Base-by-base conservation (phyloP, 495 filamentous ascomycete species). In the Choiromyces venosus region DNA sequence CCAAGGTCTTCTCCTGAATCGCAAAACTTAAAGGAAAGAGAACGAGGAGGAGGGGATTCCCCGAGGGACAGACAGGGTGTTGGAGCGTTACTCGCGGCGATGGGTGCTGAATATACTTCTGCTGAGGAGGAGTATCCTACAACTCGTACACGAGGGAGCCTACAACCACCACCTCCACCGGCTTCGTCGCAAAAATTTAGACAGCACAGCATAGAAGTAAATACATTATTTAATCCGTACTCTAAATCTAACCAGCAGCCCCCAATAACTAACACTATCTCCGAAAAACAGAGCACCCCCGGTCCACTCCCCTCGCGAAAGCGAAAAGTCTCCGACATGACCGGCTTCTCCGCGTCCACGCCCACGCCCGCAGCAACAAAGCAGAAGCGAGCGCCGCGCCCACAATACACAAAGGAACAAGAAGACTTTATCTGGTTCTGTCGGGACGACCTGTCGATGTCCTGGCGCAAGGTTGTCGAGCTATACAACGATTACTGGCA, bases 401-500 rank as follows among this genome's bases (percentile, higher is more conserved):
- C 74, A 29, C 78, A 71, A 65, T 80, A 80, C 66, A 72, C 70
- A 21, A 77, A 73, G 39, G 79, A 80, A 37, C 77, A 80, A 66
- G 79, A 80, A 25, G 79, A 80, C 52, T 80, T 80, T 35, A 80
- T 80, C 65, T 73, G 79, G 69, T 80, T 80, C 56, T 74, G 73
- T 37, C 78, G 79, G 33, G 79, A 80, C 36, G 79, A 80, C 46
- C 70, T 80, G 42, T 68, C 77, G 7, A 80, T 80, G 78, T 78
- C 74, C 35, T 80, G 79, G 79, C 68, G 78, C 19, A 73, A 67
- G 18, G 69, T 76, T 18, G 74, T 76, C 16, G 65, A 80, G 56
- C 72, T 80, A n/a, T 80, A 80, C 56, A 80, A 80, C 44, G 72
- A 78, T 25, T 68, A 74, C 39, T 80, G 79, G 79, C 78, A 80